Percentiles rank a stretch among this genome's conserved stretches.
These are phyloP conservation scores for Pisolithus orientalis DNA, from an alignment of 768 basidiomycete species.

Conservation along the genomic window DNA sequence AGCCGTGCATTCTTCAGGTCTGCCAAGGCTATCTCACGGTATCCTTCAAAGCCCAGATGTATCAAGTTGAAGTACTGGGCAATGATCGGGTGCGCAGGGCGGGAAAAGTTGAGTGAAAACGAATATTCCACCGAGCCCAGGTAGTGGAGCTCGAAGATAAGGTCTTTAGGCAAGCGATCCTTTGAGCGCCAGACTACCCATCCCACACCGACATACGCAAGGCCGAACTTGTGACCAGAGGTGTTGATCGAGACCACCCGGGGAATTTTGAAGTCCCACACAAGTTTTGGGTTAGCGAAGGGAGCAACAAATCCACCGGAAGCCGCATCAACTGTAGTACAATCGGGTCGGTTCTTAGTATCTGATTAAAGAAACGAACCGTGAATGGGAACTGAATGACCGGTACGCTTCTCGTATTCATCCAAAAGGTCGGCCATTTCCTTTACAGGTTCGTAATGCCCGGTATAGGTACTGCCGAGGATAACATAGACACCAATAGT, in stretches of 20 bases:
- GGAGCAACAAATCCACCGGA: conserved; percentile 60
- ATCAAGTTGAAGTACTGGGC: conserved; percentile 61
- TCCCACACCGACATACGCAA: conserved; percentile 53
- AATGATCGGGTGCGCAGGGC: conserved; percentile 55
- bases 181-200: conserved; percentile 60
- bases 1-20: conserved; percentile 59
- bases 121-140: conserved; percentile 64
- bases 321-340: conserved; percentile 45
- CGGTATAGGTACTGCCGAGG: conserved; percentile 51
- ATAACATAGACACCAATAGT: conserved; percentile 66
- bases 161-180: conserved; percentile 56
- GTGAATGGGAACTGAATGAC: conserved; percentile 40
- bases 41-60: conserved; percentile 54
- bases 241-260: conserved; percentile 56
- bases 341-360: conserved; percentile 4
- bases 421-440: conserved; percentile 74
- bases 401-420: conserved; percentile 44
- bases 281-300: conserved; percentile 46
- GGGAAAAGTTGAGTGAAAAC: conserved; percentile 58
- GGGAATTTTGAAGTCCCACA: conserved; percentile 57
- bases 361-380: conserved; percentile 22
- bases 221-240: conserved; percentile 58
- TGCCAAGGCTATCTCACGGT: conserved; percentile 38
- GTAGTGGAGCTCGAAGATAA: conserved; percentile 59
- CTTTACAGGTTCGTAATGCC: conserved; percentile 73